Percentiles rank a stretch among this genome's conserved stretches.
These are phyloP conservation scores for Letharia lupina DNA, from an alignment of 495 filamentous ascomycete species.

Conservation along the genomic window DNA sequence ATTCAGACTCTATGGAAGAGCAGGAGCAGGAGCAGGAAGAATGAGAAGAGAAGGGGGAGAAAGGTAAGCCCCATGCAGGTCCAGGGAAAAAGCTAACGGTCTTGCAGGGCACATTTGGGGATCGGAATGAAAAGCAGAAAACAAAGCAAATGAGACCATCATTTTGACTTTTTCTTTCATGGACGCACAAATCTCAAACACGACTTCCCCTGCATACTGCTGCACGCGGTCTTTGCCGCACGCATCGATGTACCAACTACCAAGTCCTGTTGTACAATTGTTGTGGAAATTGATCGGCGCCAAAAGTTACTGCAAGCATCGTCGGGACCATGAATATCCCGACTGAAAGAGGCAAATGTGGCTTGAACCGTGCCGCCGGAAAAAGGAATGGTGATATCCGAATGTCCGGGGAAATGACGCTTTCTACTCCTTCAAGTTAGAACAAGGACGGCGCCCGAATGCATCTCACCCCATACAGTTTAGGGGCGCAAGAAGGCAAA, in stretches of 20 bases:
- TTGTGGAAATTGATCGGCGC: neutral
- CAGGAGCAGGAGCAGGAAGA: neutral
- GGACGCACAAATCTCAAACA: no score
- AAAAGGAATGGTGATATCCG: neutral
- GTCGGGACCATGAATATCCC: neutral
- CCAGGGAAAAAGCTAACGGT: neutral
- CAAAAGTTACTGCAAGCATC: neutral
- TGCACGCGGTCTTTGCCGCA: neutral
- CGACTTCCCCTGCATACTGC: no score
- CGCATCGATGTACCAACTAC: neutral
- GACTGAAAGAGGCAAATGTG: neutral
- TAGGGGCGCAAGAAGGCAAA: neutral
- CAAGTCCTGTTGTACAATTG: neutral
- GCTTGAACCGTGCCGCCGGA: neutral
- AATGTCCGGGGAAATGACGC: neutral
- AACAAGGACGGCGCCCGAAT: neutral
- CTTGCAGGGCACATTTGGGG: neutral
- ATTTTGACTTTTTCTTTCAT: no score
- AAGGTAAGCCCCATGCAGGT: constrained; percentile 14
- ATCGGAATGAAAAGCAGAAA: constrained; percentile 5
- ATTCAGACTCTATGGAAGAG: constrained; percentile 2
- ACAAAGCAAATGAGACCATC: neutral
- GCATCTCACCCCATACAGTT: neutral
- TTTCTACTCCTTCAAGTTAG: neutral
- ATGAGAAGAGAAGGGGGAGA: constrained; percentile 1